Base-by-base conservation (phyloP, 345 rosid species). In the Dimocarpus longan region DNA sequence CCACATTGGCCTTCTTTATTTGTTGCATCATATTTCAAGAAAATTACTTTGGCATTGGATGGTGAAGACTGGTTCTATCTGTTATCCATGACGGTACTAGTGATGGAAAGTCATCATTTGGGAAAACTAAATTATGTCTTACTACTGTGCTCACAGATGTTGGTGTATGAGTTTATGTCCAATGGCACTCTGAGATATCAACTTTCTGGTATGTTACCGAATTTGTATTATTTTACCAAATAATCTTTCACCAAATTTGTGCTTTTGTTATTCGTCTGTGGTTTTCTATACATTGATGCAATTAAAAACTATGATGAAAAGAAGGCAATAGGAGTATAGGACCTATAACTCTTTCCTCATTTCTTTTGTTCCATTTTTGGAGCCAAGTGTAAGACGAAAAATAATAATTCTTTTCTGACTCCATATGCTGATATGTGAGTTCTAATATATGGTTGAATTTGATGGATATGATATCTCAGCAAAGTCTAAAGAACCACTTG, bases 151-250 rank as follows among this genome's bases (percentile, higher is more conserved):
- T 22, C 79, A 82, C 94, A 96, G 99, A 94, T 96, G 97, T 80
- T 96, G 80, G 91, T 94, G 66, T 96, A 96, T 26, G 98, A 96
- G 89, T 94, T 87, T 81, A 94, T 96, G 97, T 66, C 88, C 43
- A 91, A 94, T 82, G 98, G 98, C 81, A 96, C 97, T 64, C 85
- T 96, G 63, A 88, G 97, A 78, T 98, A 96, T 84, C 87, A 91
- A 76, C 88, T 94, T 48, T 89, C 97, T 54, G 97, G 99, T 95
- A 89, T 46, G 46, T 75, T 77, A 50, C n/a, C n/a, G n/a, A n/a
- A n/a, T n/a, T n/a, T n/a, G n/a, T n/a, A n/a, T n/a, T n/a, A n/a
- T n/a, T n/a, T n/a, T n/a, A n/a, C 43, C 2, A 1, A 28, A 32
- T 32, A 59, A 65, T 79, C 63, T 78, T 74, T 46, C 28, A 39